phyloP scores from a whole-genome alignment of 805 yeast genomes.

The Yarrowia deformans region DNA sequence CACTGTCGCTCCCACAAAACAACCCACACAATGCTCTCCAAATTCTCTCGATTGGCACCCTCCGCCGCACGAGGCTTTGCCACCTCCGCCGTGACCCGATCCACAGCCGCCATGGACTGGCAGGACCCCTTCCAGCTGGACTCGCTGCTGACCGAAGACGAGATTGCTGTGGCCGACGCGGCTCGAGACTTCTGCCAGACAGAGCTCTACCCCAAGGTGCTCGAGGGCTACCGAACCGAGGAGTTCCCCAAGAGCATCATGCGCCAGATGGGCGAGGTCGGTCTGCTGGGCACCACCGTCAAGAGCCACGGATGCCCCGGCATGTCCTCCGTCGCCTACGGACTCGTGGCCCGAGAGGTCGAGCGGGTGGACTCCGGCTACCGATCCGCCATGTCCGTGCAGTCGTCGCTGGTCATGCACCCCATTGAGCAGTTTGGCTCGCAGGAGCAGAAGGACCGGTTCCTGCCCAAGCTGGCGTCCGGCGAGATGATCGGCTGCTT shows the following conservation, averaged over 20 bases:
- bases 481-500: conserved; percentile 64
- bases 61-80: conserved; percentile 25
- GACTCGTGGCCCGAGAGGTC: conserved; percentile 55
- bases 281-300: conserved; percentile 54
- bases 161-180: conserved; percentile 50
- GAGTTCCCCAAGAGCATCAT: conserved; percentile 50
- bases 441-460: conserved; percentile 54
- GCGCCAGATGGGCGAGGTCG: conserved; percentile 55
- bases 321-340: conserved; percentile 54
- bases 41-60: conserved; percentile 28
- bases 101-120: conserved; percentile 50
- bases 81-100: conserved; percentile 22
- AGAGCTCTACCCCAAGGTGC: conserved; percentile 52
- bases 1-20: not conserved
- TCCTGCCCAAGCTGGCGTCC: conserved; percentile 52
- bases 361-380: conserved; percentile 57
- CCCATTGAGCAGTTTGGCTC: conserved; percentile 54
- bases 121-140: conserved; percentile 52
- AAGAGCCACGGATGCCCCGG: conserved; percentile 56
- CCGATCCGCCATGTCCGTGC: conserved; percentile 56
- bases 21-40: conserved; percentile 23
- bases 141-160: conserved; percentile 52
- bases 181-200: conserved; percentile 53
- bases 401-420: conserved; percentile 56
- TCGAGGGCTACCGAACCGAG: conserved; percentile 54